These are phyloP conservation scores for Phytomonas sp. DNA, from an alignment of 208 protist genomes.

Conservation along the genomic window DNA sequence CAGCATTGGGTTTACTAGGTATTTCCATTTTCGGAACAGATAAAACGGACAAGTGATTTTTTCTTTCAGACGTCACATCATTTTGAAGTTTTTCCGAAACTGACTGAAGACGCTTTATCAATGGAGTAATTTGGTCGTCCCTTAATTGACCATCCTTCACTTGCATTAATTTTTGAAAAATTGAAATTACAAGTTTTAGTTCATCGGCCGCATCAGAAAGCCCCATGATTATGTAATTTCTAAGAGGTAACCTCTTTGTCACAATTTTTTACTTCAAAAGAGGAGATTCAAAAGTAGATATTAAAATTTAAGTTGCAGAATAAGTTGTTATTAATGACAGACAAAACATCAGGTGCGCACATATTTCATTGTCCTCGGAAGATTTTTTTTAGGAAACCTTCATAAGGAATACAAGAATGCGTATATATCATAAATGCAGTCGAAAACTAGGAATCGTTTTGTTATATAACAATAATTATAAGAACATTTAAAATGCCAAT, in stretches of 20 bases:
- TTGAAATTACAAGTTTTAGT: conserved; percentile 3
- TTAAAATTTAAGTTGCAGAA: not conserved
- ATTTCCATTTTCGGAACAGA: not conserved
- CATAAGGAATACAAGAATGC: conserved; percentile 6
- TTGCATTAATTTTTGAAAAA: conserved; percentile 5
- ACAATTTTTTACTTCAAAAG: not conserved
- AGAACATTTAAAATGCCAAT: not conserved
- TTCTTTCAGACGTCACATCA: conserved; percentile 8
- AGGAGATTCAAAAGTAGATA: not conserved
- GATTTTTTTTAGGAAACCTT: not conserved
- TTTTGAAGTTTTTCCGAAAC: conserved; percentile 12
- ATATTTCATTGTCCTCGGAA: not conserved
- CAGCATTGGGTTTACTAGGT: not conserved
- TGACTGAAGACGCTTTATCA: conserved; percentile 6
- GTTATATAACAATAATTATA: not conserved
- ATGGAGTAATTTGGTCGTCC: not conserved
- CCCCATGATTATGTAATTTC: conserved; percentile 3
- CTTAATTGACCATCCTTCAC: not conserved
- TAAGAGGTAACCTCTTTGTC: not conserved
- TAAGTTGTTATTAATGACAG: not conserved
- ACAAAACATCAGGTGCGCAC: not conserved
- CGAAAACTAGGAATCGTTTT: conserved; percentile 8
- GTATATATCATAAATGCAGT: conserved; percentile 6
- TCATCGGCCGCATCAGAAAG: not conserved
- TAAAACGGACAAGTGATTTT: not conserved